A percentile compares a stretch with the other conserved stretches of the same genome.
phyloP scores from a whole-genome alignment of 306 rosid genomes.

The Datisca glomerata region DNA sequence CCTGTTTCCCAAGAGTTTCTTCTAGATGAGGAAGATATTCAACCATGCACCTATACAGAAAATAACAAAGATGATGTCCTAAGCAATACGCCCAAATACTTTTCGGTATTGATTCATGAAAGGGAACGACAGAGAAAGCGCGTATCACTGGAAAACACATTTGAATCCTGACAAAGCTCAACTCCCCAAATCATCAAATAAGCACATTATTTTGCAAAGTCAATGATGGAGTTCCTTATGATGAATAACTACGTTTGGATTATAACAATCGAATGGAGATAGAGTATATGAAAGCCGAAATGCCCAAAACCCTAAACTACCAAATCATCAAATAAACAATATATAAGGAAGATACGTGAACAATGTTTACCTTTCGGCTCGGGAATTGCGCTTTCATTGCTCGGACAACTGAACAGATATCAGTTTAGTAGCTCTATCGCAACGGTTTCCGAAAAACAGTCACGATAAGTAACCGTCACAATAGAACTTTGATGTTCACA shows the following conservation, averaged over 20 bases:
- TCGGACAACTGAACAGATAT: conserved; percentile 66
- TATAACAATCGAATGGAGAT: neutral
- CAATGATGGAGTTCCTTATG: neutral
- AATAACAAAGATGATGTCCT: conserved; percentile 16
- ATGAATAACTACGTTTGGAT: neutral
- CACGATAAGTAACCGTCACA: no score
- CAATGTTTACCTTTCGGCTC: conserved; percentile 61
- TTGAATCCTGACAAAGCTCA: no score
- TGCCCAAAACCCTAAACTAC: neutral
- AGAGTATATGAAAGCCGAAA: neutral
- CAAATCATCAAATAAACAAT: neutral
- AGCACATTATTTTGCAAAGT: neutral
- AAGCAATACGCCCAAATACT: neutral
- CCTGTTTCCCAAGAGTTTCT: conserved; percentile 90
- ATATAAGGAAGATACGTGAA: neutral
- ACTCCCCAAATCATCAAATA: no score
- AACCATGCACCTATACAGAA: conserved; percentile 99
- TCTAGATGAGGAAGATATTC: conserved; percentile 87
- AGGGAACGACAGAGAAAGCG: neutral
- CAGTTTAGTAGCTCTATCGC: no score
- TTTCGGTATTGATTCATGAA: neutral
- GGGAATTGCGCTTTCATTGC: conserved; percentile 76
- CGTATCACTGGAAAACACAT: no score
- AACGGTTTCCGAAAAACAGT: no score
- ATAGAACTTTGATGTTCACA: no score